Percentiles rank a stretch among this genome's conserved stretches.
Conservation (phyloP, 176 grass and related monocot genomes). For the Oryza meridionalis region DNA sequence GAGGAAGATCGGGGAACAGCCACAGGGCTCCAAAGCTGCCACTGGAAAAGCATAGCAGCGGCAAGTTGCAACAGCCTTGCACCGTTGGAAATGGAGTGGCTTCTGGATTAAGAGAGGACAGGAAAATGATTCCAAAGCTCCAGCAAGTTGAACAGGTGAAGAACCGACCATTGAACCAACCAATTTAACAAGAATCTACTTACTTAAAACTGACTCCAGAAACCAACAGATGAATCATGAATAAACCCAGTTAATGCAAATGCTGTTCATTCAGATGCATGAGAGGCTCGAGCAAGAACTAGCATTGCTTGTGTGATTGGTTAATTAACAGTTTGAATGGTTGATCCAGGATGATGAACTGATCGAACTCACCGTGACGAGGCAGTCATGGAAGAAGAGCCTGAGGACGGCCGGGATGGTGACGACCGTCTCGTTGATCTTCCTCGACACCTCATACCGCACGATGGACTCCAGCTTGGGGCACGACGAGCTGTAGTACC, state of each 20-base stretch:
- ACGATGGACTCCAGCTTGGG: constrained; percentile 51
- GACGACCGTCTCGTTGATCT: constrained; percentile 66
- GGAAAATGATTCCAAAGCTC: constrained; percentile 20
- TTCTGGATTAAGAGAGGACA: constrained; percentile 5
- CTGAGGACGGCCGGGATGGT: constrained; percentile 70
- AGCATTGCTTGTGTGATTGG: no score
- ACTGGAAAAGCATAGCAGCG: background rate
- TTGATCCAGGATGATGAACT: background rate
- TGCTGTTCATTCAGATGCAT: background rate
- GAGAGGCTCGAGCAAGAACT: background rate
- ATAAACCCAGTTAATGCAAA: background rate
- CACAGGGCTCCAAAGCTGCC: background rate
- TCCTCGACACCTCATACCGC: constrained; percentile 51
- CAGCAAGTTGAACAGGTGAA: constrained; percentile 14
- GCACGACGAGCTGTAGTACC: constrained; percentile 54
- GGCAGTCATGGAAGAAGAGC: constrained; percentile 88
- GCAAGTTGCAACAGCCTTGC: constrained; percentile 38
- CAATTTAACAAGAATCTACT: background rate
- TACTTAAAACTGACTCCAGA: background rate
- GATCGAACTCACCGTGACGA: constrained; percentile 58
- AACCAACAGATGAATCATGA: background rate
- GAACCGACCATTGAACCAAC: background rate
- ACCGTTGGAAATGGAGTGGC: constrained; percentile 16
- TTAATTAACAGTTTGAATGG: background rate
- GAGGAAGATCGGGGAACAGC: background rate